These are phyloP conservation scores for Udeniomyces megalosporus DNA, from an alignment of 768 basidiomycete species.

Conservation along the genomic window DNA sequence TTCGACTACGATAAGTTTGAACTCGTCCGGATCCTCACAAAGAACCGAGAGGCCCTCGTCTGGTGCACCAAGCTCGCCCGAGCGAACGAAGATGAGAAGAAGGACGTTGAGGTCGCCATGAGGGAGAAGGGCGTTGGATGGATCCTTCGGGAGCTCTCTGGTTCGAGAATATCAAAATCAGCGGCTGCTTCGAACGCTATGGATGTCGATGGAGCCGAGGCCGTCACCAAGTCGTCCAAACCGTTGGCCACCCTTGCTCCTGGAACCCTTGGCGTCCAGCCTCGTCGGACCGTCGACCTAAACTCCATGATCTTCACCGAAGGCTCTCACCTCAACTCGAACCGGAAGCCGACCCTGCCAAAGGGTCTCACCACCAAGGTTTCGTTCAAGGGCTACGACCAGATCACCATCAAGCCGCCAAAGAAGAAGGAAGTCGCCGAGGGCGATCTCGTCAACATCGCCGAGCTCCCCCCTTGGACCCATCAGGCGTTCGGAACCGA, in stretches of 20 bases:
- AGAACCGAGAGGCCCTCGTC: constrained; percentile 87
- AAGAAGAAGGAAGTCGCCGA: constrained; percentile 41
- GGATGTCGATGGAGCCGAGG: constrained; percentile 50
- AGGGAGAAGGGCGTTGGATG: constrained; percentile 90
- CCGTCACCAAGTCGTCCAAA: constrained; percentile 28
- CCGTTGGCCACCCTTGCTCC: constrained; percentile 68
- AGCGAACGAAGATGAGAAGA: constrained; percentile 67
- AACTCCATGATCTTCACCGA: constrained; percentile 92
- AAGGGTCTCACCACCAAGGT: constrained; percentile 89
- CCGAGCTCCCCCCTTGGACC: constrained; percentile 68
- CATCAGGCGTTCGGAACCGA: constrained; percentile 54
- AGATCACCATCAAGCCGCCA: constrained; percentile 89
- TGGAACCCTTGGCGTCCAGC: constrained; percentile 63
- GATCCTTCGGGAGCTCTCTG: constrained; percentile 77
- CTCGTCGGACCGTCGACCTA: constrained; percentile 69
- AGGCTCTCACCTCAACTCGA: constrained; percentile 92
- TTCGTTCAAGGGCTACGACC: constrained; percentile 88
- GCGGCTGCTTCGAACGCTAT: constrained; percentile 41
- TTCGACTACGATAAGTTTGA: constrained; percentile 89
- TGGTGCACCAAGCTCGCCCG: constrained; percentile 97
- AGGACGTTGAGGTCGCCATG: constrained; percentile 95
- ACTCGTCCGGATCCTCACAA: constrained; percentile 72
- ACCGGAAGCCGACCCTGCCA: constrained; percentile 94
- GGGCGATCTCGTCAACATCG: constrained; percentile 50
- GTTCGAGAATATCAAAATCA: constrained; percentile 49